Conservation (phyloP, 805 yeast genomes). For the Lipomyces spencermartinsiae region DNA sequence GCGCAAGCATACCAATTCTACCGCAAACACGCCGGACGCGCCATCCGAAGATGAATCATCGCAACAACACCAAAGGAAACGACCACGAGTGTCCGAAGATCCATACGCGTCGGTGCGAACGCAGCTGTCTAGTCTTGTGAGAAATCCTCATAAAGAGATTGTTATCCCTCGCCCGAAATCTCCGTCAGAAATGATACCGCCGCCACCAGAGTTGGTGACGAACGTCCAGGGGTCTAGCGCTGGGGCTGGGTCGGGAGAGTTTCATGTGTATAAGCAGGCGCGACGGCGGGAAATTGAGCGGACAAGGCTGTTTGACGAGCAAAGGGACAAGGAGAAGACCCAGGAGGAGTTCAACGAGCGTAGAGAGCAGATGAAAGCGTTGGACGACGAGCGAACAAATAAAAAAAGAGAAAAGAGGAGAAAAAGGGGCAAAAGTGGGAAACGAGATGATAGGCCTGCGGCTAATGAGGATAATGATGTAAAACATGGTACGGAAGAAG, state of each 20-base stretch:
- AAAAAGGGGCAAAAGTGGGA: constrained; percentile 22
- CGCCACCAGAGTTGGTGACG: constrained; percentile 43
- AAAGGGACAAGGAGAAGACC: constrained; percentile 38
- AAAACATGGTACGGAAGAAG: constrained; percentile 7
- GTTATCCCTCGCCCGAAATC: constrained; percentile 28
- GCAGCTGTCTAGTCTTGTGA: constrained; percentile 23
- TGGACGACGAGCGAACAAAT: constrained; percentile 43
- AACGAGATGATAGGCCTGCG: not conserved
- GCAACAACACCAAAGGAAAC: constrained; percentile 1
- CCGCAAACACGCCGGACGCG: not conserved
- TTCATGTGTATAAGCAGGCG: constrained; percentile 47
- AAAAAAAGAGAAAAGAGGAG: constrained; percentile 38
- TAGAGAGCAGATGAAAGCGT: constrained; percentile 21
- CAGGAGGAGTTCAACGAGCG: constrained; percentile 41
- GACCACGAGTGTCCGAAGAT: constrained; percentile 16
- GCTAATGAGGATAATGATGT: not conserved
- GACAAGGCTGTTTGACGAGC: constrained; percentile 39
- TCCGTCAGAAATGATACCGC: constrained; percentile 29
- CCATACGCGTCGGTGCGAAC: constrained; percentile 24
- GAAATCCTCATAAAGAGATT: constrained; percentile 24
- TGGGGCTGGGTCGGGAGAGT: constrained; percentile 51
- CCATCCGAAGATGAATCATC: not conserved
- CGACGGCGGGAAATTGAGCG: constrained; percentile 45
- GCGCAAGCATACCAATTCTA: not conserved
- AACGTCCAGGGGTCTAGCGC: constrained; percentile 46